phyloP scores from a whole-genome alignment of 495 filamentous ascomycete genomes.

The Xylaria cubensis region DNA sequence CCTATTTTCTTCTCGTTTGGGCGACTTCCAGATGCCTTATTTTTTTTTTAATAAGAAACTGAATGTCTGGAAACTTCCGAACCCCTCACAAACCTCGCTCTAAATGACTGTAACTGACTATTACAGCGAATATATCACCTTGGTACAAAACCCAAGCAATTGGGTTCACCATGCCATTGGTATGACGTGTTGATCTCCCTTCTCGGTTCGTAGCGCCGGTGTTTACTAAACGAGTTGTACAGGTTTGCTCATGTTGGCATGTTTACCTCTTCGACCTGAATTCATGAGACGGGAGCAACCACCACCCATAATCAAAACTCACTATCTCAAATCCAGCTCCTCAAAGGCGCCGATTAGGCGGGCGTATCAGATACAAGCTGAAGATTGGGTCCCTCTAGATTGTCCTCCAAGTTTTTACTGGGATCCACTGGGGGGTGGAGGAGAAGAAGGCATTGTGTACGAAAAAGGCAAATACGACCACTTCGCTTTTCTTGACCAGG shows the following conservation, averaged over 20 bases:
- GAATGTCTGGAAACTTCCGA: no score
- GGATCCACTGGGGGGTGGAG: neutral
- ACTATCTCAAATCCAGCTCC: neutral
- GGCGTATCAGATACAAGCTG: neutral
- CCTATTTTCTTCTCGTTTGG: no score
- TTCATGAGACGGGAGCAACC: neutral
- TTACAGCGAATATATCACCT: neutral
- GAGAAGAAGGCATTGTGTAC: neutral
- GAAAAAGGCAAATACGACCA: neutral
- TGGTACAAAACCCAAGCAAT: neutral
- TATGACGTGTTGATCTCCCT: neutral
- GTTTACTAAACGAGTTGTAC: neutral
- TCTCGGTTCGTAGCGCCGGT: neutral
- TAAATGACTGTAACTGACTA: no score
- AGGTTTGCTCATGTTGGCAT: constrained; percentile 26
- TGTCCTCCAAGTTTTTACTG: neutral
- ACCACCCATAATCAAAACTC: no score
- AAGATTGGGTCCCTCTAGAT: neutral
- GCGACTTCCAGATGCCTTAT: no score
- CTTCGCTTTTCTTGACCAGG: constrained; percentile 3
- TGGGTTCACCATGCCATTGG: constrained; percentile 9
- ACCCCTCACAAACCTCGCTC: no score
- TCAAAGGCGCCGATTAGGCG: no score
- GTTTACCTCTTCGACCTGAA: constrained; percentile 5
- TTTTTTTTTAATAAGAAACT: no score